Evolutionary conservation across 371 early-diverging fungal genomes (phyloP).

Genomic region (Batrachochytrium dendrobatidis): DNA sequence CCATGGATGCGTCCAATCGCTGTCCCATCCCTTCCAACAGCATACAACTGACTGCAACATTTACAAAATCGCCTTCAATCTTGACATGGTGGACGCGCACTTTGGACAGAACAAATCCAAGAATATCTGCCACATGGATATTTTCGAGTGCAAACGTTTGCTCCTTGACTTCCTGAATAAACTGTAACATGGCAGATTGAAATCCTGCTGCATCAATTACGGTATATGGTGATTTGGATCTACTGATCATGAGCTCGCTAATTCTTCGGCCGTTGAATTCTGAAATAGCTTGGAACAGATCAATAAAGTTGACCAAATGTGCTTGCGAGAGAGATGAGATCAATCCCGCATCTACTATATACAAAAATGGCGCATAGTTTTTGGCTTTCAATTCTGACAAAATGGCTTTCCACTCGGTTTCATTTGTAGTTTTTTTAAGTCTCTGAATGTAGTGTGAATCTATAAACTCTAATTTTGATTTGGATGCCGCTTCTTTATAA

Average conservation of each 20-base stretch:
- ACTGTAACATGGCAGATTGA: constrained; percentile 63
- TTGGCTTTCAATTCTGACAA: constrained; percentile 28
- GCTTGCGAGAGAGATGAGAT: constrained; percentile 63
- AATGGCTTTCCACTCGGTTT: constrained; percentile 3
- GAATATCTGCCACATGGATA: constrained; percentile 69
- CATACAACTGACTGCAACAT: constrained; percentile 82
- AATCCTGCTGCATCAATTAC: constrained; percentile 72
- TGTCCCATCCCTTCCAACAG: constrained; percentile 91
- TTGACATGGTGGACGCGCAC: constrained; percentile 86
- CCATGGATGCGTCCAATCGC: constrained; percentile 81
- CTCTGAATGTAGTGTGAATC: constrained; percentile 3
- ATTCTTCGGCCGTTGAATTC: constrained; percentile 76
- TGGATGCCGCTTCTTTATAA: constrained; percentile 42
- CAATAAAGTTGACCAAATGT: constrained; percentile 78
- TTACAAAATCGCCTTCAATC: constrained; percentile 89
- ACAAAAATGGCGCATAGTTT: constrained; percentile 68
- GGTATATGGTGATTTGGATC: constrained; percentile 66
- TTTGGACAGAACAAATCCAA: constrained; percentile 70
- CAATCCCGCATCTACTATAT: constrained; percentile 88
- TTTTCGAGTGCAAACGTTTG: constrained; percentile 70
- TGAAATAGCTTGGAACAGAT: constrained; percentile 80
- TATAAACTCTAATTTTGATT: constrained; percentile 5
- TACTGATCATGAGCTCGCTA: constrained; percentile 79
- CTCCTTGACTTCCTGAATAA: constrained; percentile 45
- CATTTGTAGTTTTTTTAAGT: constrained; percentile 4